Evolutionary conservation across 306 rosid genomes (phyloP).

Genomic region (Canavalia gladiata): DNA sequence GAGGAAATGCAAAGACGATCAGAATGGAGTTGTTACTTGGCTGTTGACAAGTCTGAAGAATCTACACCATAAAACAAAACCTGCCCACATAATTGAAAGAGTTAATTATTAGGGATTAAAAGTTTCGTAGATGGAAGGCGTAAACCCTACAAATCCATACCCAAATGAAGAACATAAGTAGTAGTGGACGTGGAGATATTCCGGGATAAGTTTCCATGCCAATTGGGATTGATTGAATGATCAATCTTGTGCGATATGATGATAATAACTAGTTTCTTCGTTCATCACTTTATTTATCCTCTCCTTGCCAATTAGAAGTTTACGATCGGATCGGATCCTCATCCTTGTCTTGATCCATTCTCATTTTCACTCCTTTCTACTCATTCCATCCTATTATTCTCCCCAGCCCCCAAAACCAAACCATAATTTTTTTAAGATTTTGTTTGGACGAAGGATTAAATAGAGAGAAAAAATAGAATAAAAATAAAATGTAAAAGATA

Average conservation of each 20-base stretch:
- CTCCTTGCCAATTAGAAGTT: neutral
- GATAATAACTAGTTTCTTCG: neutral
- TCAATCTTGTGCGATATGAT: neutral
- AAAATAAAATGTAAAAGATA: too few species aligned
- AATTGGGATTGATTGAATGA: constrained; percentile 33
- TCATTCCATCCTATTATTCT: too few species aligned
- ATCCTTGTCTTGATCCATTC: neutral
- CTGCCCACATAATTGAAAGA: constrained; percentile 52
- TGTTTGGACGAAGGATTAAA: too few species aligned
- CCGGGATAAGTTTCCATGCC: constrained; percentile 35
- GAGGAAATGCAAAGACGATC: neutral
- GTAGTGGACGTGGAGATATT: constrained; percentile 21
- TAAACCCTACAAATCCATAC: constrained; percentile 54
- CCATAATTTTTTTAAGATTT: too few species aligned
- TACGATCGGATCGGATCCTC: constrained; percentile 7
- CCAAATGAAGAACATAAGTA: constrained; percentile 52
- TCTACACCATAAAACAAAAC: constrained; percentile 52
- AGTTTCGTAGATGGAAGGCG: neutral
- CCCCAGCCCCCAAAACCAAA: too few species aligned
- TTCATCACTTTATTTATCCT: neutral
- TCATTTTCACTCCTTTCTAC: neutral
- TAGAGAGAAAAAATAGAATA: too few species aligned
- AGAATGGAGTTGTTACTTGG: constrained; percentile 54
- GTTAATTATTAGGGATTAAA: neutral
- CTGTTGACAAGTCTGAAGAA: constrained; percentile 54